Evolutionary conservation across 495 filamentous ascomycete genomes (phyloP), one percentile per base, ranked within the genome.

Genomic region (Hypoxylon fuscum): DNA sequence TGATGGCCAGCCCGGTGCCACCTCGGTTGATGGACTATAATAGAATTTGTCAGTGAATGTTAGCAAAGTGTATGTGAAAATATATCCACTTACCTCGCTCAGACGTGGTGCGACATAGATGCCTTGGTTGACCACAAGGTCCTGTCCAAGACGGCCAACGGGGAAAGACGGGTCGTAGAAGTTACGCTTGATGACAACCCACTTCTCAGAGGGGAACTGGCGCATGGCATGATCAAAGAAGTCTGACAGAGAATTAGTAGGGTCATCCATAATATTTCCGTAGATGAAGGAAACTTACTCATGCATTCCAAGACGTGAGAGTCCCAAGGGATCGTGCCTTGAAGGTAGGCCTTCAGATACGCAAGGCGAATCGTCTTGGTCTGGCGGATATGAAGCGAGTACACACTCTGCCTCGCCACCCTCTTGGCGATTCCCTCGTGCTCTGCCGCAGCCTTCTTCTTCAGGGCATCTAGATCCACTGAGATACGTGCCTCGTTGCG

Each of bases 161-260:
- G 61, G 40, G 9, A 49, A 47, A 1, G 41, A 32, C 2, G 61
- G 55, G 38, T 88, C 88, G 70, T 93, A 96, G 76, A 95, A 96
- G 1, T 85, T 88, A 18, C 91, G 88, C 71, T 89, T 92, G 67
- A 96, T 86, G 0, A 82, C 76, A 1, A 84, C 80, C 66, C 87
- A 87, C 5, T 77, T 72, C 58, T 82, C 77, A 0, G 86, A 85
- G 0, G 95, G 92, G 1, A 69, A 75, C 74, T 96, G 87, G 10
- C 94, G 91, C 32, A 98, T 38, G 74, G 15, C 91, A 76, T 98
- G 95, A 59, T 98, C 94, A 2, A 98, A 77, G 73, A 97, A 96
- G 71, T 89, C 83, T 72, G 80, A 2, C 29, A 46, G 17, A 51
- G 18, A 44, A 44, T 77, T 52, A 77, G 64, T 51, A 17, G 40